Percentiles rank a stretch among this genome's conserved stretches.
Evolutionary conservation across 352 stramenopile species (phyloP).

Genomic region (Bremia lactucae): DNA sequence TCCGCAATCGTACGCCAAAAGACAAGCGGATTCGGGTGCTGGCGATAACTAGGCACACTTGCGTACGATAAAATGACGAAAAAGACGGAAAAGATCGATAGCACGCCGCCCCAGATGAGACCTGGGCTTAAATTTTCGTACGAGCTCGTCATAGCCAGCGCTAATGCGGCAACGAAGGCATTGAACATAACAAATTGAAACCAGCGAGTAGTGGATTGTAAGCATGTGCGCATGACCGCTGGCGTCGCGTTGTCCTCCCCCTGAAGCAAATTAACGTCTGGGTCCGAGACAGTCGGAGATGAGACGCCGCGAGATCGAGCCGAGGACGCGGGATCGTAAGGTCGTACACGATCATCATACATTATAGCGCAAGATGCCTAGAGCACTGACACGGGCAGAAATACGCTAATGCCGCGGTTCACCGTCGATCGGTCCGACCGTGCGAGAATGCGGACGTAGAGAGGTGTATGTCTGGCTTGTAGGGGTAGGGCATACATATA

Average conservation of each 20-base stretch:
- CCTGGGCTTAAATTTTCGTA: conserved; percentile 76
- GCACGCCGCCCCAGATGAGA: conserved; percentile 75
- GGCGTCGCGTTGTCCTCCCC: conserved; percentile 10
- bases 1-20: conserved; percentile 85
- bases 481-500: too few relatives aligned
- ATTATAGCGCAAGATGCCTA: conserved; percentile 16
- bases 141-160: conserved; percentile 40
- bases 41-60: conserved; percentile 65
- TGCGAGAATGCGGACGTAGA: too few relatives aligned
- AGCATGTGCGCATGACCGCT: conserved; percentile 38
- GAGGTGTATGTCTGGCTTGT: too few relatives aligned
- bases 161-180: conserved; percentile 51
- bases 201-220: conserved; percentile 68
- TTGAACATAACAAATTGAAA: conserved; percentile 83
- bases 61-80: conserved; percentile 80
- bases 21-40: conserved; percentile 82
- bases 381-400: conserved; percentile 13
- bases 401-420: conserved; percentile 6
- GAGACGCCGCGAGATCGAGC: conserved; percentile 28
- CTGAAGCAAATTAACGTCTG: conserved; percentile 39
- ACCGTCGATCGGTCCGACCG: too few relatives aligned
- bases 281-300: conserved; percentile 27
- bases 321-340: conserved; percentile 18
- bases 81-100: conserved; percentile 78
- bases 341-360: conserved; percentile 8